Evolutionary conservation across 805 yeast genomes (phyloP).

Genomic region (Brettanomyces bruxellensis): DNA sequence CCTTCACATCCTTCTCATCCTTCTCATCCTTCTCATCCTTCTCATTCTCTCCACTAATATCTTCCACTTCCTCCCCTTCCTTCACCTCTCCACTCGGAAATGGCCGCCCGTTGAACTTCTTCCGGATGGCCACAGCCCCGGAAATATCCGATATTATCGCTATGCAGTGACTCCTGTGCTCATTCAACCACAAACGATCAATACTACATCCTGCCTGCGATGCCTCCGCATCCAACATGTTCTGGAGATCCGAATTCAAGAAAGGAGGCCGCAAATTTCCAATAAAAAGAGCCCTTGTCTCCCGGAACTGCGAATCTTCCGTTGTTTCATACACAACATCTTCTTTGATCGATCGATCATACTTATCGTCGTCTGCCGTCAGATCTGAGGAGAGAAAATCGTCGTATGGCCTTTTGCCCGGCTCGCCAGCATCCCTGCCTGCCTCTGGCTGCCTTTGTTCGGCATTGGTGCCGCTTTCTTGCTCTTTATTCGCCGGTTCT

Average conservation of each 20-base stretch:
- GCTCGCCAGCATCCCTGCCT: neutral
- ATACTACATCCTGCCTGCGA: conserved; percentile 17
- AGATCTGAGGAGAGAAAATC: neutral
- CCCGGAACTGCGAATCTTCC: conserved; percentile 25
- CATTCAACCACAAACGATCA: conserved; percentile 38
- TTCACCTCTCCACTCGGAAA: conserved; percentile 21
- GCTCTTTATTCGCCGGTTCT: neutral
- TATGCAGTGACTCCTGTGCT: conserved; percentile 32
- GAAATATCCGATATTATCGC: conserved; percentile 31
- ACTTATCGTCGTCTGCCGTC: conserved; percentile 7
- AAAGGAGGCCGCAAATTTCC: conserved; percentile 33
- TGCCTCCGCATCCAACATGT: conserved; percentile 25
- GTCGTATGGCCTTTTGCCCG: neutral
- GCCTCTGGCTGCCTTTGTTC: neutral
- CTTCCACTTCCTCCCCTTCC: conserved; percentile 3
- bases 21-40: too few relatives aligned
- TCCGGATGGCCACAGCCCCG: conserved; percentile 30
- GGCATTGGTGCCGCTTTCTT: neutral
- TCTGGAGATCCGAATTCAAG: conserved; percentile 30
- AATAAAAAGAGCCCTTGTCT: conserved; percentile 36
- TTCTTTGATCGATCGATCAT: conserved; percentile 16
- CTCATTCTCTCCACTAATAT: too few relatives aligned
- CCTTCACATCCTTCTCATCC: neutral
- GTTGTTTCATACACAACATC: conserved; percentile 27
- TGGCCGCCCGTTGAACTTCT: conserved; percentile 25